Base-by-base conservation (phyloP, 2,329 filamentous ascomycete genomes). In the Xylariaceae sp. region DNA sequence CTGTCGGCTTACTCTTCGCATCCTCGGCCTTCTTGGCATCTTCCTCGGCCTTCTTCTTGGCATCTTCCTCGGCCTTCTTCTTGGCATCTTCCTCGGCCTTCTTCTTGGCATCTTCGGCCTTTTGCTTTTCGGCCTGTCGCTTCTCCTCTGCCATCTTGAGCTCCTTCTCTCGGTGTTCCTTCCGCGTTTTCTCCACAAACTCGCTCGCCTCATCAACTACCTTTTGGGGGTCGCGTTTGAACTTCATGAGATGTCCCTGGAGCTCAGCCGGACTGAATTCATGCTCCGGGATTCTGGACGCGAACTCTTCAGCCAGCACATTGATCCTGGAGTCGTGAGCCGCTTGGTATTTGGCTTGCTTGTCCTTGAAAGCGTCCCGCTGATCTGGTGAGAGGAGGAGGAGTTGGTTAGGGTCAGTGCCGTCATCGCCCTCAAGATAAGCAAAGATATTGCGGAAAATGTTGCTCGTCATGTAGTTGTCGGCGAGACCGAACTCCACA, bases 181-280 rank as follows among this genome's bases (percentile, higher is more conserved):
- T 71, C 29, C 75, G 65, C 25, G 71, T 73, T 45, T 72, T 69
- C 21, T 65, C 59, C 1, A 80, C 67, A 72, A 79, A 83, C 8
- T 66, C 64, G 11, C 70, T 71, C 0, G 70, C 65, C 3, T 64
- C 67, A 6, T 65, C 69, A 4, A 82, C 65, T 0, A 75, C 79
- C 1, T 61, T 67, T 27, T 70, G 65, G 0, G 78, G 73, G 44
- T 70, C 64, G 8, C 71, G 70, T 67, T 82, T 82, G 56, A 81
- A 65, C 55, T 72, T 73, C 49, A 83, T 67, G 39, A 83, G 66
- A 44, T 74, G 74, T 5, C 79, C 79, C 58, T 82, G 79, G 5
- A 83, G 70, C 62, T 83, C 78, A 5, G 79, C 79, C 0, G 79
- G 79, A 42, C 74, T 79, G 57, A 82, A 82, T 57, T 79, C 72